A percentile compares a stretch with the other conserved stretches of the same genome.
phyloP scores from a whole-genome alignment of 495 filamentous ascomycete species.

The Collariella sp. region DNA sequence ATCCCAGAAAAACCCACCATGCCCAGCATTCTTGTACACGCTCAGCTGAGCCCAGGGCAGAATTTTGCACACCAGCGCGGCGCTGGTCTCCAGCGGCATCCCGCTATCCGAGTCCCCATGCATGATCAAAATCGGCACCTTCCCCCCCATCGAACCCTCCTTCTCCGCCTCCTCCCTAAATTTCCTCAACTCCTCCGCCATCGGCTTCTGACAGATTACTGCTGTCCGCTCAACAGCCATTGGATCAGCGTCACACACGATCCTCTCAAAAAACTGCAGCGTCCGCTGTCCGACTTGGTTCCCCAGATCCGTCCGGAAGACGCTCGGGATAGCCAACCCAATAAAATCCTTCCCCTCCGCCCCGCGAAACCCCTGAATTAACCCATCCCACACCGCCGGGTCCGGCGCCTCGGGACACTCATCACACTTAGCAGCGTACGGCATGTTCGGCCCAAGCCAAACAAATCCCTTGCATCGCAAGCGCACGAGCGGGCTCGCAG shows the following conservation, averaged over 20 bases:
- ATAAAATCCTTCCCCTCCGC: not conserved
- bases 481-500: not conserved
- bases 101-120: conserved; percentile 11
- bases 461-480: conserved; percentile 13
- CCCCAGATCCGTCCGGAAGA: conserved; percentile 2
- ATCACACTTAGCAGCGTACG: conserved; percentile 1
- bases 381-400: not conserved
- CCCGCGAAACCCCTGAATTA: not conserved
- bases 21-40: conserved; percentile 13
- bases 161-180: not conserved
- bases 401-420: not conserved
- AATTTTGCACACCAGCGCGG: conserved; percentile 1
- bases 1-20: conserved; percentile 7
- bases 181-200: conserved; percentile 4
- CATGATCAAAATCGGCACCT: conserved; percentile 8
- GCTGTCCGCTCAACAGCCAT: conserved; percentile 10
- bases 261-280: conserved; percentile 7
- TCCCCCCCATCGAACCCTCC: not conserved
- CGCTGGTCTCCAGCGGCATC: conserved; percentile 12
- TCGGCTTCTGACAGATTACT: not conserved
- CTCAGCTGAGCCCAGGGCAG: conserved; percentile 13
- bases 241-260: conserved; percentile 9
- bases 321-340: not conserved
- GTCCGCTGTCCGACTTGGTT: not conserved
- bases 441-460: conserved; percentile 17